These are phyloP conservation scores for Emergomyces pasteurianus DNA, from an alignment of 2,329 filamentous ascomycete genomes.

Conservation along the genomic window DNA sequence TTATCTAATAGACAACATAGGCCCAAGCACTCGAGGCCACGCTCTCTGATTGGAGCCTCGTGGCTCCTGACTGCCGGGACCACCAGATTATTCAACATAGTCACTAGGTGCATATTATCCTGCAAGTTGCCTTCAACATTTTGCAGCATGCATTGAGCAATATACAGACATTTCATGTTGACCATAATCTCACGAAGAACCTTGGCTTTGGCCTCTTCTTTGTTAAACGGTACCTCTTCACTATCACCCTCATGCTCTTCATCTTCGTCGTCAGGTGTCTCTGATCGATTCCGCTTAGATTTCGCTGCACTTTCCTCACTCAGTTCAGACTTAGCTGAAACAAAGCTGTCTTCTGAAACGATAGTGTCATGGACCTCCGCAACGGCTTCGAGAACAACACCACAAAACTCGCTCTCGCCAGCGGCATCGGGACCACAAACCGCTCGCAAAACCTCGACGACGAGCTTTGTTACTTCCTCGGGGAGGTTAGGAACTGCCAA, in stretches of 20 bases:
- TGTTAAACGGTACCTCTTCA: constrained; percentile 40
- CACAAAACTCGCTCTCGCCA: constrained; percentile 39
- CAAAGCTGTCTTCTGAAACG: constrained; percentile 70
- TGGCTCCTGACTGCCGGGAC: constrained; percentile 90
- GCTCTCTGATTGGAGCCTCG: constrained; percentile 82
- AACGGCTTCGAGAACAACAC: constrained; percentile 70
- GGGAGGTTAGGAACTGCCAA: constrained; percentile 78
- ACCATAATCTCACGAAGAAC: constrained; percentile 75
- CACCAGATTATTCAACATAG: constrained; percentile 96
- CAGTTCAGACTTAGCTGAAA: constrained; percentile 80
- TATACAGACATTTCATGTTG: constrained; percentile 96
- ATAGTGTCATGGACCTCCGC: constrained; percentile 96
- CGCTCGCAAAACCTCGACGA: constrained; percentile 66
- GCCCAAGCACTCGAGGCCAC: constrained; percentile 78
- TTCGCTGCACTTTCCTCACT: constrained; percentile 51
- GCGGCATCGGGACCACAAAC: constrained; percentile 56
- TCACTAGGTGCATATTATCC: constrained; percentile 79
- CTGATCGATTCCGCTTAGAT: constrained; percentile 28
- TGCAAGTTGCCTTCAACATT: constrained; percentile 83
- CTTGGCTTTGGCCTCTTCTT: constrained; percentile 56
- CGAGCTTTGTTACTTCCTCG: constrained; percentile 83
- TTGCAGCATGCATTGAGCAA: constrained; percentile 93
- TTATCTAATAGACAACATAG: constrained; percentile 85
- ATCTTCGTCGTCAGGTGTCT: constrained; percentile 46
- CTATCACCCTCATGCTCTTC: constrained; percentile 36